Percentiles rank a stretch among this genome's conserved stretches.
Evolutionary conservation across 2,329 filamentous ascomycete species (phyloP).

Genomic region (Fusarium tjaetaba): DNA sequence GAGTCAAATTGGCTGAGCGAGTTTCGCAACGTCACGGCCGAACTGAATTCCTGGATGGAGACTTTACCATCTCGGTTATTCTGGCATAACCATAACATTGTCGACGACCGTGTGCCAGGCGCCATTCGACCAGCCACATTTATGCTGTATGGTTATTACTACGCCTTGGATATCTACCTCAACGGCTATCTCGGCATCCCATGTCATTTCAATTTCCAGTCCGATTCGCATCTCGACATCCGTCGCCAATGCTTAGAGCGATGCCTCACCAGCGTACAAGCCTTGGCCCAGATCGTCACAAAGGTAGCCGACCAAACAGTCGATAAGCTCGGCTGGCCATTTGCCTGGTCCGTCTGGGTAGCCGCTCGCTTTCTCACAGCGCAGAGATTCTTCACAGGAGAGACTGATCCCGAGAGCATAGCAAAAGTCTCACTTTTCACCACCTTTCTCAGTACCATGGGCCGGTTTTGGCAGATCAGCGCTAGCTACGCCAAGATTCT

Average conservation of each 20-base stretch:
- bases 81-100: not conserved
- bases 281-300: not conserved
- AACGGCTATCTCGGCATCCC: not conserved
- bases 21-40: not conserved
- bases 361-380: not conserved
- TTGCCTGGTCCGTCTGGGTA: not conserved
- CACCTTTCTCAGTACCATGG: not conserved
- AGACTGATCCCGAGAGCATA: rapidly evolving
- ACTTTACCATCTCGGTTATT: not conserved
- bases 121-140: not conserved
- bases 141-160: not conserved
- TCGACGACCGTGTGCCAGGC: not conserved
- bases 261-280: not conserved
- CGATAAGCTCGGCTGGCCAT: not conserved
- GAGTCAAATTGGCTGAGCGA: not conserved
- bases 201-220: not conserved
- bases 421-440: not conserved
- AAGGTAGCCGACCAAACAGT: not conserved
- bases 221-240: not conserved
- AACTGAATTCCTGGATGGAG: not conserved
- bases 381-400: no score
- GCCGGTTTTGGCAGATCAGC: not conserved
- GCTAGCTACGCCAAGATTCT: not conserved
- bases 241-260: not conserved
- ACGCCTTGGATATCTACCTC: not conserved